A percentile compares a stretch with the other conserved stretches of the same genome.
phyloP scores from a whole-genome alignment of 169 alveolate genomes.

The Fabrea salina region DNA sequence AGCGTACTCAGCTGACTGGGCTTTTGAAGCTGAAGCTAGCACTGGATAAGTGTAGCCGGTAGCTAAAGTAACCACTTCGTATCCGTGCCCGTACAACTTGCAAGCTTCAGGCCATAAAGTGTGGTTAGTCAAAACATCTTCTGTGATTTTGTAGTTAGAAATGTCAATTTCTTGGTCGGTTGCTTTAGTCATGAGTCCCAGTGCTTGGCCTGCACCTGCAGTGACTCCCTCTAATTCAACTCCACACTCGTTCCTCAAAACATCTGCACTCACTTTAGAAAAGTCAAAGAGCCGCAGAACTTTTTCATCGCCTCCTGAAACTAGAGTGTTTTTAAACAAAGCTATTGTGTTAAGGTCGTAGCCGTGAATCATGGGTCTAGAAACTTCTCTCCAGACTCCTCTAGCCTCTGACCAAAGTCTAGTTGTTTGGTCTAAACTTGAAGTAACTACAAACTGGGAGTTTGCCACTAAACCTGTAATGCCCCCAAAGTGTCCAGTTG shows the following conservation, averaged over 20 bases:
- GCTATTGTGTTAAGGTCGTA: constrained; percentile 51
- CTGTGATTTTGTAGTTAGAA: constrained; percentile 19
- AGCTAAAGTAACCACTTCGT: constrained; percentile 65
- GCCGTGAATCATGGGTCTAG: constrained; percentile 72
- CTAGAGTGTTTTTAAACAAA: constrained; percentile 1
- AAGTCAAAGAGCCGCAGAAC: constrained; percentile 69
- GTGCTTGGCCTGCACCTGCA: constrained; percentile 5
- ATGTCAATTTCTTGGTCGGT: neutral
- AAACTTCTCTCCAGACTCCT: constrained; percentile 61
- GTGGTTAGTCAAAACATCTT: constrained; percentile 64
- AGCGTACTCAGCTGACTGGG: constrained; percentile 68
- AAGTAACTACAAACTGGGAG: constrained; percentile 45
- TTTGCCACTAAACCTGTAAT: constrained; percentile 73
- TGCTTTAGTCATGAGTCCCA: constrained; percentile 19
- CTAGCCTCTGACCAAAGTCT: constrained; percentile 50
- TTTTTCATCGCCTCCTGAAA: constrained; percentile 81
- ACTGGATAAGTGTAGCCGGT: constrained; percentile 57
- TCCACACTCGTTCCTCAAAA: neutral
- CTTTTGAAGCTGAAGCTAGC: constrained; percentile 69
- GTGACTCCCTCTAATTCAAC: neutral
- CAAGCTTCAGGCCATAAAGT: constrained; percentile 78
- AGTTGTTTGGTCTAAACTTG: constrained; percentile 72
- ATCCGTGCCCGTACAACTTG: constrained; percentile 80
- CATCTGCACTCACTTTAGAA: constrained; percentile 33
- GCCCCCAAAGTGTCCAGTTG: constrained; percentile 73